These are phyloP conservation scores for Mycena sp. DNA, from an alignment of 1,284 basidiomycete species.

Conservation along the genomic window DNA sequence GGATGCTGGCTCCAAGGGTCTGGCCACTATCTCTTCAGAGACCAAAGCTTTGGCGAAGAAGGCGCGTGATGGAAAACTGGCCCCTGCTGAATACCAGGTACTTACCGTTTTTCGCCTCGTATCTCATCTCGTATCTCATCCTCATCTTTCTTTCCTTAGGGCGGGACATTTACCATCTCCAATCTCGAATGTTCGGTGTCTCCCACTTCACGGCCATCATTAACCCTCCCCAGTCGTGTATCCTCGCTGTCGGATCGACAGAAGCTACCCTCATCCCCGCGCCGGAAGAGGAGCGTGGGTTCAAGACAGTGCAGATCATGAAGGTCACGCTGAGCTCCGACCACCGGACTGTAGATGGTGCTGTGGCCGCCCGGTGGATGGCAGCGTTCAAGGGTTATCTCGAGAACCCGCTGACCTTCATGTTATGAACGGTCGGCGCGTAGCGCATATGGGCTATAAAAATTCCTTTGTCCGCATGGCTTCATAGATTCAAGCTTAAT, in stretches of 20 bases:
- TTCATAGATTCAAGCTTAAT: constrained; percentile 23
- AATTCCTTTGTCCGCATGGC: background rate
- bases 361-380: constrained; percentile 91
- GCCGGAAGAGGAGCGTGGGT: constrained; percentile 90
- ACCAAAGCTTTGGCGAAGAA: constrained; percentile 94
- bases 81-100: constrained; percentile 96
- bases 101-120: background rate
- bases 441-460: background rate
- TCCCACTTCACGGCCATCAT: constrained; percentile 99
- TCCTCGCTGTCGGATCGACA: constrained; percentile 95
- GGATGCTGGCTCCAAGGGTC: constrained; percentile 91
- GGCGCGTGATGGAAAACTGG: constrained; percentile 96
- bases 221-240: constrained; percentile 98
- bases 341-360: constrained; percentile 95
- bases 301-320: constrained; percentile 93
- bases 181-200: constrained; percentile 98
- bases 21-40: constrained; percentile 92
- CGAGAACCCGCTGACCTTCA: constrained; percentile 95
- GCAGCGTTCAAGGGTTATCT: constrained; percentile 96
- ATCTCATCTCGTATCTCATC: background rate
- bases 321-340: constrained; percentile 96
- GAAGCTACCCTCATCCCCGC: constrained; percentile 89
- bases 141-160: constrained; percentile 55
- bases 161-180: constrained; percentile 98
- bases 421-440: constrained; percentile 67